Conservation (phyloP, 2,329 filamentous ascomycete species). For the Kalaharituber pfeilii region DNA sequence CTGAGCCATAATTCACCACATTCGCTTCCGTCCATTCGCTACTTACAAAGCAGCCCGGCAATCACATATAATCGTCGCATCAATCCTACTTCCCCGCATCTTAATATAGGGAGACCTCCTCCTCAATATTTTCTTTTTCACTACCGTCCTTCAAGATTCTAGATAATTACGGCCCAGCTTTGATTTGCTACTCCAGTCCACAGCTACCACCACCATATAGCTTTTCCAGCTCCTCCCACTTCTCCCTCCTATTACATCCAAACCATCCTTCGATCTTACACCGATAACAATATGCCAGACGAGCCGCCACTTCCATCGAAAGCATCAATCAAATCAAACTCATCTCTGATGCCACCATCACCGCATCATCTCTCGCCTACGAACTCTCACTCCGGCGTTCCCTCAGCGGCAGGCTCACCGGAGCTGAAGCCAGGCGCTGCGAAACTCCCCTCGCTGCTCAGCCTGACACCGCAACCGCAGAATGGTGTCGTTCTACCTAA, state of each 20-base stretch:
- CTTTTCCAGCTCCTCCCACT: constrained; percentile 1
- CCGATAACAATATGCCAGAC: constrained; percentile 2
- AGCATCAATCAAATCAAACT: background rate
- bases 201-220: background rate
- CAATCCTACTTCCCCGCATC: background rate
- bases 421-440: background rate
- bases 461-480: background rate
- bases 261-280: background rate
- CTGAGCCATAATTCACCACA: background rate
- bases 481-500: constrained; percentile 11
- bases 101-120: background rate
- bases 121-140: background rate
- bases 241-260: background rate
- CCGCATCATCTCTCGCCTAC: background rate
- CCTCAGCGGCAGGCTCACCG: background rate
- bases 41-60: background rate
- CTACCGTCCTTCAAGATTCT: background rate
- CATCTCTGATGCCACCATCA: background rate
- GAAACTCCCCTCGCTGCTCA: background rate
- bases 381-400: background rate
- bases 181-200: background rate
- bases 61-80: background rate
- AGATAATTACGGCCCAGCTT: background rate
- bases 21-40: background rate
- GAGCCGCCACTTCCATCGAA: background rate